These are phyloP conservation scores for Colletotrichum lini DNA, from an alignment of 2,329 filamentous ascomycete genomes.

Conservation along the genomic window DNA sequence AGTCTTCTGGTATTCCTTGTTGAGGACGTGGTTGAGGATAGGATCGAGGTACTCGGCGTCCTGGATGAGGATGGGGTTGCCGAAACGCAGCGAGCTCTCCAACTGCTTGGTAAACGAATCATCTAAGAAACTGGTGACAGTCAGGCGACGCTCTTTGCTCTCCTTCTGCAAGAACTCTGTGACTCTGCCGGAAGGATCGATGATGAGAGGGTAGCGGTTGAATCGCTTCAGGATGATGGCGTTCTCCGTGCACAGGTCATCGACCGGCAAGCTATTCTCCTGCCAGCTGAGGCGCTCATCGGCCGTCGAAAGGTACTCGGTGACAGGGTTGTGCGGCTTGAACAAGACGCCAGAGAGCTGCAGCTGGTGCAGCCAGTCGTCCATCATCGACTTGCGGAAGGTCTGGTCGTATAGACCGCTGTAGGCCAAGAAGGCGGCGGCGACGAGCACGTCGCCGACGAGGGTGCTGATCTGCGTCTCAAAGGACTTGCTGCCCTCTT, in stretches of 20 bases:
- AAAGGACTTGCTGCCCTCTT: slow-evolving; percentile 97
- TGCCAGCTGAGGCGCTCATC: slow-evolving; percentile 97
- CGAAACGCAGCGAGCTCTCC: slow-evolving; percentile 96
- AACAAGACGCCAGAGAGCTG: slow-evolving; percentile 92
- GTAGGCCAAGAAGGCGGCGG: slow-evolving; percentile 97
- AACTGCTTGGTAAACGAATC: slow-evolving; percentile 98
- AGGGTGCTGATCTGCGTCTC: slow-evolving; percentile 98
- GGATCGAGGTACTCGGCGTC: slow-evolving; percentile 98
- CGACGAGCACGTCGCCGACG: slow-evolving; percentile 94
- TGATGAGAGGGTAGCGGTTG: slow-evolving; percentile 98
- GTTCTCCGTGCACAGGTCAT: slow-evolving; percentile 98
- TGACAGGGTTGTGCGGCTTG: slow-evolving; percentile 94
- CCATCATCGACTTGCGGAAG: slow-evolving; percentile 97
- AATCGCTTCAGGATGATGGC: slow-evolving; percentile 97
- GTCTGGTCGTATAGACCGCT: slow-evolving; percentile 98
- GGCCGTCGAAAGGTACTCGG: slow-evolving; percentile 95
- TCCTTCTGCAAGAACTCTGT: slow-evolving; percentile 97
- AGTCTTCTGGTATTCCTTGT: slow-evolving; percentile 99
- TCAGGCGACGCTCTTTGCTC: slow-evolving; percentile 92
- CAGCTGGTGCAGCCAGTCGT: slow-evolving; percentile 96
- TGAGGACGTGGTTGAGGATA: slow-evolving; percentile 97
- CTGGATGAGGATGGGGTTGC: slow-evolving; percentile 98
- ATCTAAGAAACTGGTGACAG: slow-evolving; percentile 97
- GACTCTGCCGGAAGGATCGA: slow-evolving; percentile 94
- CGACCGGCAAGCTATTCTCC: slow-evolving; percentile 91